phyloP scores from a whole-genome alignment of 305 asterid genomes.

The Fraxinus dipetala region DNA sequence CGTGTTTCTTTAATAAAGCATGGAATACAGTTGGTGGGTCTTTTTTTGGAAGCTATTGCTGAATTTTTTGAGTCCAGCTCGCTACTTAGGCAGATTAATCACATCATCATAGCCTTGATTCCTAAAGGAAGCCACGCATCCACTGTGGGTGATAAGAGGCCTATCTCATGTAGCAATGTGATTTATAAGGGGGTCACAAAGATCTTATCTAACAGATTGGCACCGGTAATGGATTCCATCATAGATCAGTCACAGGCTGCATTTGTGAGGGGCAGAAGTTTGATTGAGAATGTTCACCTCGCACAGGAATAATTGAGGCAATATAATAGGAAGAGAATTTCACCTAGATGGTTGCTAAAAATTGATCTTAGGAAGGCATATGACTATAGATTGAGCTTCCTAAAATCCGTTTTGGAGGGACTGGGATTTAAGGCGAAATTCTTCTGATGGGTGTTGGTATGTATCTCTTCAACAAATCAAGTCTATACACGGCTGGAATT shows the following conservation, averaged over 20 bases:
- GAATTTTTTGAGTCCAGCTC: not conserved
- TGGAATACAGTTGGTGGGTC: not conserved
- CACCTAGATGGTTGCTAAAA: not conserved
- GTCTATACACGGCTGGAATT: not conserved
- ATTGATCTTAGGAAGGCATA: not conserved
- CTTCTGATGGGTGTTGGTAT: no score
- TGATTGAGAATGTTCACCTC: not conserved
- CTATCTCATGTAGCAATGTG: not conserved
- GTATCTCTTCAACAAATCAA: not conserved
- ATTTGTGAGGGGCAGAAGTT: not conserved
- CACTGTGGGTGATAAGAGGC: no score
- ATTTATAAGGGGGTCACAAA: not conserved
- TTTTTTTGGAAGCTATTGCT: not conserved
- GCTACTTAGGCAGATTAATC: not conserved
- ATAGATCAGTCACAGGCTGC: not conserved
- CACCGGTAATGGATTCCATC: not conserved
- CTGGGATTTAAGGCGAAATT: no score
- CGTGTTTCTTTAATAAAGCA: not conserved
- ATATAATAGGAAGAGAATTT: not conserved
- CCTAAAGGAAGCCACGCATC: not conserved
- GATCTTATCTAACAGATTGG: not conserved
- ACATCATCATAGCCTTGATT: not conserved
- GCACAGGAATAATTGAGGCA: not conserved
- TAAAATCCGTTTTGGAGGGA: no score
- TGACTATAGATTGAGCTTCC: not conserved